A percentile compares a stretch with the other conserved stretches of the same genome.
phyloP scores from a whole-genome alignment of 208 protist species.

The Leishmania tarentolae region DNA sequence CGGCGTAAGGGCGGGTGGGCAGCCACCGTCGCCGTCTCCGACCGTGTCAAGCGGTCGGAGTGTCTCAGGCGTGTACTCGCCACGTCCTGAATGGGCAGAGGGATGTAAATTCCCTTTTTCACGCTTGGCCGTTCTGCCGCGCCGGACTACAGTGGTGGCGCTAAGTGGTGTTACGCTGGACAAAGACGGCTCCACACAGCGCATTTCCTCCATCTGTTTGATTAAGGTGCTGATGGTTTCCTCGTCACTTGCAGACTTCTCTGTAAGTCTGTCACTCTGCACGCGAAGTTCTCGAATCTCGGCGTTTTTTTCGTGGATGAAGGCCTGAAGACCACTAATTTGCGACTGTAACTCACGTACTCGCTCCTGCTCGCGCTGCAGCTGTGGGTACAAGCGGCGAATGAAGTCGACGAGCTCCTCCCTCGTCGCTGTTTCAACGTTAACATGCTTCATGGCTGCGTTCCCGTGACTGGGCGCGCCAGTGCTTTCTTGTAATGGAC shows the following conservation, averaged over 20 bases:
- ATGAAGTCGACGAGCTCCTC: constrained; percentile 73
- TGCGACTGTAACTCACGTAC: constrained; percentile 51
- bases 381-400: constrained; percentile 45
- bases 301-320: constrained; percentile 58
- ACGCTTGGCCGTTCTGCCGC: constrained; percentile 5
- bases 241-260: constrained; percentile 73
- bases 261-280: constrained; percentile 55
- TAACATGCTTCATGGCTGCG: constrained; percentile 36
- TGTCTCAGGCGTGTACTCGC: constrained; percentile 6
- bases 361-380: constrained; percentile 32
- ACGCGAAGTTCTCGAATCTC: constrained; percentile 57
- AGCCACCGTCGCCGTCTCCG: constrained; percentile 4
- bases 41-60: background rate
- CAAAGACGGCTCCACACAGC: constrained; percentile 4
- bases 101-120: constrained; percentile 7
- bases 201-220: constrained; percentile 60
- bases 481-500: background rate
- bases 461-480: background rate
- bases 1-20: constrained; percentile 11
- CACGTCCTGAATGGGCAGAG: constrained; percentile 1
- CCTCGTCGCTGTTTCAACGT: constrained; percentile 39
- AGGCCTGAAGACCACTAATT: constrained; percentile 38
- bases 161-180: background rate
- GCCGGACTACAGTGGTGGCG: background rate
- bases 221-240: constrained; percentile 77